Percentiles rank a stretch among this genome's conserved stretches.
These are phyloP conservation scores for Jimgerdemannia flammicorona DNA, from an alignment of 192 early-diverging fungal species.

Conservation along the genomic window DNA sequence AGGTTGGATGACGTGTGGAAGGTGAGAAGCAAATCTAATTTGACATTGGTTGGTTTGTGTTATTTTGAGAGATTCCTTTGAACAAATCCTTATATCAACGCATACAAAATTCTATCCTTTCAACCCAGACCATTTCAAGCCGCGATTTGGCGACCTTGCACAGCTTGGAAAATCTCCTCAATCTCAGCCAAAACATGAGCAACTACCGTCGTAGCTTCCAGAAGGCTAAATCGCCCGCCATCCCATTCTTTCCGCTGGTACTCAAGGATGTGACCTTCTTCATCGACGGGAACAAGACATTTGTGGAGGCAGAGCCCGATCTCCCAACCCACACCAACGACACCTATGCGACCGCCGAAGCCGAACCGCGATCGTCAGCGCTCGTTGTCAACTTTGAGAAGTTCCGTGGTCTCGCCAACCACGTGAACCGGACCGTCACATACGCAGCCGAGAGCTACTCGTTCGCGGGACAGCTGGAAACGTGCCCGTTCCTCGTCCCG, in stretches of 20 bases:
- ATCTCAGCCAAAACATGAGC: constrained; percentile 62
- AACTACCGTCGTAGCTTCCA: constrained; percentile 53
- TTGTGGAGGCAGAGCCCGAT: constrained; percentile 4
- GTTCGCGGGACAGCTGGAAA: constrained; percentile 37
- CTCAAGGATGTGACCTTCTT: constrained; percentile 75
- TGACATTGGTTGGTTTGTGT: not conserved
- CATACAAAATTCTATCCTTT: not conserved
- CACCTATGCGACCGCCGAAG: not conserved
- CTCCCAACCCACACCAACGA: not conserved
- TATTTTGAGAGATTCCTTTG: not conserved
- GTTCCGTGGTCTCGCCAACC: constrained; percentile 34
- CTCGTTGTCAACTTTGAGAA: constrained; percentile 46
- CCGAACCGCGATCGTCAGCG: not conserved
- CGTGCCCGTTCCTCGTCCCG: constrained; percentile 19
- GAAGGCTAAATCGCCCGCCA: constrained; percentile 30
- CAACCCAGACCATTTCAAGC: constrained; percentile 31
- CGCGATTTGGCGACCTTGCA: constrained; percentile 38
- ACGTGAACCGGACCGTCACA: constrained; percentile 29
- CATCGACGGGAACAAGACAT: constrained; percentile 64
- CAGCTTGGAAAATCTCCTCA: constrained; percentile 54
- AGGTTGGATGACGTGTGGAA: constrained; percentile 58
- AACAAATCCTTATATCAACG: no score
- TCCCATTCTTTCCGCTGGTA: constrained; percentile 65
- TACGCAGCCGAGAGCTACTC: constrained; percentile 34
- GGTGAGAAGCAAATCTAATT: not conserved